Base-by-base conservation (phyloP, 768 basidiomycete species). In the Podaxis pistillaris region DNA sequence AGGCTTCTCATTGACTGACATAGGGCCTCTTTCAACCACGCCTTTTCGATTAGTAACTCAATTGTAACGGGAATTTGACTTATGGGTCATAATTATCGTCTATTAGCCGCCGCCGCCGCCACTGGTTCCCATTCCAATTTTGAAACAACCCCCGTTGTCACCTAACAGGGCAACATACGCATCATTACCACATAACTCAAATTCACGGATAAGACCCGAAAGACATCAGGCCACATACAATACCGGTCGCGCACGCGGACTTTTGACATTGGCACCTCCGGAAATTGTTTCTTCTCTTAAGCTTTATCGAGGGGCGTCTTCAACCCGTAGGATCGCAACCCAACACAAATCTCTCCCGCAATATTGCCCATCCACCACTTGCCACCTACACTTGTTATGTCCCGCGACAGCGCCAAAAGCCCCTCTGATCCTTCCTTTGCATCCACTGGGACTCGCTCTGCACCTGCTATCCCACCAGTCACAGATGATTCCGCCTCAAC, bases 11-110 rank as follows among this genome's bases (percentile, higher is more conserved):
- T 19, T 22, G 19, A 5, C 19, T 17, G 7, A 17, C 44, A 2
- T 46, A n/a, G 2, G 15, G 3, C 19, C 19, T 19, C n/a, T 19
- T 19, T 46, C 15, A 46, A 17, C 19, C 44, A 8, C 3, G n/a
- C 9, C 17, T 15, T 22, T 46, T 7, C 8, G 7, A 19, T 46
- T 19, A 7, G 19, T 8, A n/a, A 6, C n/a, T 33, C 15, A n/a
- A 19, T 19, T 19, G 44, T n/a, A 46, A 46, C 3, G 7, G 7
- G 44, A 19, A 46, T 46, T 53, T 33, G 26, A 13, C 11, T 17
- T 73, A 81, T 28, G 91, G 91, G 11, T 91, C 33, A 33, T 33
- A 9, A 33, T 83, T 68, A 75, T 92, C 55, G 74, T 93, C 52
- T 89, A 33, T 91, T 69, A 87, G 91, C 68, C 81, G 86, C 38